Evolutionary conservation across 2,329 filamentous ascomycete genomes (phyloP), one percentile per base, ranked within the genome.

Genomic region (Mycosphaerella arachidis): DNA sequence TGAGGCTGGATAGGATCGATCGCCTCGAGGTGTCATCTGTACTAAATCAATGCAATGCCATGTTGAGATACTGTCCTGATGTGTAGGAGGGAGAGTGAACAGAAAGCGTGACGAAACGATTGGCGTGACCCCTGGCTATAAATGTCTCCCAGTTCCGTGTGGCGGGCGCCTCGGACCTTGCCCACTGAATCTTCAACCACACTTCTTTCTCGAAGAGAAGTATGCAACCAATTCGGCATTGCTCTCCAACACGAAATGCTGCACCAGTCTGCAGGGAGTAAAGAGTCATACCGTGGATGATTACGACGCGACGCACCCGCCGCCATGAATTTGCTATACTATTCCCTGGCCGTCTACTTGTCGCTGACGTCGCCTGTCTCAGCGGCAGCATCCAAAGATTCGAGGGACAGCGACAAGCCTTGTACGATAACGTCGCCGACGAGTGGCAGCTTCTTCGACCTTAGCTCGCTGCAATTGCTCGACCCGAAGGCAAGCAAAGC

Each of bases 401-500:
- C 57, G 56, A 59, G 60, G 53, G 56, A 57, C 33, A 35, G 53
- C 24, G 57, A 62, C 48, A 62, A 65, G 24, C 61, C 80, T 62
- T 88, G 85, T 71, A 85, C 85, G n/a, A 82, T 84, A 58, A 79
- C 81, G 63, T 86, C 84, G 27, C 81, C 84, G 3, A 80, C 78
- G n/a, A 82, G 79, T 12, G 84, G 84, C 58, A 77, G 82, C 57
- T 87, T 85, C 76, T 87, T 86, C 74, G 85, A 88, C 69, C 77
- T 88, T 30, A 85, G 80, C 65, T 76, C 81, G 7, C 79, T 88
- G 64, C 80, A 79, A 31, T 73, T 86, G 55, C 75, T 75, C 40
- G 79, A 80, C 35, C 80, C 82, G 12, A 74, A 75, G 59, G 78
- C 77, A 62, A 70, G 75, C 45, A 71, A 72, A 50, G 53, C 66